Evolutionary conservation across 148 eudicot genomes (phyloP).

Genomic region (Dysphania ambrosioides): DNA sequence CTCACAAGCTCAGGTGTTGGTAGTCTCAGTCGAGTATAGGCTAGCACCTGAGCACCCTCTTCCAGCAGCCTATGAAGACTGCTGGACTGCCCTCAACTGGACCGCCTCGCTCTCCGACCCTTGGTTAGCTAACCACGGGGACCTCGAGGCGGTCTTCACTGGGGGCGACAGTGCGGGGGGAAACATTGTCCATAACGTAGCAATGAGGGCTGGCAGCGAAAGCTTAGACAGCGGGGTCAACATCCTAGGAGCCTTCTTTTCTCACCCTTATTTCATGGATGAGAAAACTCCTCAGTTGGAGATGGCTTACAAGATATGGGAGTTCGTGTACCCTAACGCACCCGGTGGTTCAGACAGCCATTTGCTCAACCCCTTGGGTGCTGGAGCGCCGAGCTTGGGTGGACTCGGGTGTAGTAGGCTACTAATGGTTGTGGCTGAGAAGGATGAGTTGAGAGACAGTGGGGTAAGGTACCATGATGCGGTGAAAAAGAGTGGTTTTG

Average conservation of each 20-base stretch:
- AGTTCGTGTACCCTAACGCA: slow-evolving; percentile 33
- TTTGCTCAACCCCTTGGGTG: slow-evolving; percentile 33
- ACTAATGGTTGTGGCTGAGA: slow-evolving; percentile 34
- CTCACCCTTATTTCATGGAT: slow-evolving; percentile 35
- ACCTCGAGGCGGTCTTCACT: slow-evolving; percentile 33
- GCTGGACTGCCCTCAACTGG: slow-evolving; percentile 62
- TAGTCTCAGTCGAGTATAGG: slow-evolving; percentile 48
- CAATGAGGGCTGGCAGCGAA: slow-evolving; percentile 34
- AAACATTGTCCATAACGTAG: slow-evolving; percentile 54
- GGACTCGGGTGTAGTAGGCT: slow-evolving; percentile 32
- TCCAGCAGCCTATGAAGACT: slow-evolving; percentile 49
- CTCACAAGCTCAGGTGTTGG: slow-evolving; percentile 28
- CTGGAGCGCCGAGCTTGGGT: slow-evolving; percentile 28
- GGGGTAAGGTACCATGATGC: slow-evolving; percentile 32
- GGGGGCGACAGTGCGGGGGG: slow-evolving; percentile 66
- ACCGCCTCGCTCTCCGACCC: slow-evolving; percentile 41
- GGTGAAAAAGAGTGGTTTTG: slow-evolving; percentile 35
- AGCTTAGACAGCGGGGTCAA: slow-evolving; percentile 22
- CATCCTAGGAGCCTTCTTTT: slow-evolving; percentile 33
- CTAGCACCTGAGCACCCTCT: slow-evolving; percentile 56
- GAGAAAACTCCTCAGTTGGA: slow-evolving; percentile 7
- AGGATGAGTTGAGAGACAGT: slow-evolving; percentile 32
- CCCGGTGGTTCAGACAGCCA: slow-evolving; percentile 31
- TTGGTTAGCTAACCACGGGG: slow-evolving; percentile 41
- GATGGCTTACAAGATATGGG: slow-evolving; percentile 34